Evolutionary conservation across 2,329 filamentous ascomycete species (phyloP).

Genomic region (Talaromyces amestolkiae): DNA sequence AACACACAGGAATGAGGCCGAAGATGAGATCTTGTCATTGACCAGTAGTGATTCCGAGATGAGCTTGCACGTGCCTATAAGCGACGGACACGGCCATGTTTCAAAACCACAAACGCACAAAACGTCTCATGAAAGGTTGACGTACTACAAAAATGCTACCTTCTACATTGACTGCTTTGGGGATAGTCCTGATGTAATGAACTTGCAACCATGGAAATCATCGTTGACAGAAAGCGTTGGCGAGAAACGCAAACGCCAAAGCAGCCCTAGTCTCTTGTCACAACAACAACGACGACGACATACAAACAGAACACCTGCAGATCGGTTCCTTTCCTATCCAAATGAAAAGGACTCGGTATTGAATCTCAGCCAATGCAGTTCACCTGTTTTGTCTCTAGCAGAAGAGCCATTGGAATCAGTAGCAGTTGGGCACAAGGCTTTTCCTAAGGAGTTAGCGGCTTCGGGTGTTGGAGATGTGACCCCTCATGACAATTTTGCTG

Average conservation of each 20-base stretch:
- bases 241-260: conserved; percentile 5
- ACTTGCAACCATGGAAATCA: neutral
- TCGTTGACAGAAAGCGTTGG: neutral
- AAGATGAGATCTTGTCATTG: conserved; percentile 8
- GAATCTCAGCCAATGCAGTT: conserved; percentile 10
- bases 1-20: neutral
- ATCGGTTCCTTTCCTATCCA: conserved; percentile 8
- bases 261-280: neutral
- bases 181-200: neutral
- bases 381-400: conserved; percentile 7
- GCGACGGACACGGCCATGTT: conserved; percentile 22
- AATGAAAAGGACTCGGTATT: neutral
- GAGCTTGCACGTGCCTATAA: neutral
- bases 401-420: conserved; percentile 7
- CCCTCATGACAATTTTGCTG: conserved; percentile 35
- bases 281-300: neutral
- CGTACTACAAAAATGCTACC: conserved; percentile 72
- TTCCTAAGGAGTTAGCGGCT: conserved; percentile 29
- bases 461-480: conserved; percentile 35
- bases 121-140: conserved; percentile 59
- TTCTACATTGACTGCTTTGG: conserved; percentile 72
- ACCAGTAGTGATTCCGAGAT: conserved; percentile 8
- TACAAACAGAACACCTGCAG: neutral
- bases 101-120: conserved; percentile 22
- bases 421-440: conserved; percentile 21